Conservation (phyloP, 2,329 filamentous ascomycete species). For the Colletotrichum sp. region DNA sequence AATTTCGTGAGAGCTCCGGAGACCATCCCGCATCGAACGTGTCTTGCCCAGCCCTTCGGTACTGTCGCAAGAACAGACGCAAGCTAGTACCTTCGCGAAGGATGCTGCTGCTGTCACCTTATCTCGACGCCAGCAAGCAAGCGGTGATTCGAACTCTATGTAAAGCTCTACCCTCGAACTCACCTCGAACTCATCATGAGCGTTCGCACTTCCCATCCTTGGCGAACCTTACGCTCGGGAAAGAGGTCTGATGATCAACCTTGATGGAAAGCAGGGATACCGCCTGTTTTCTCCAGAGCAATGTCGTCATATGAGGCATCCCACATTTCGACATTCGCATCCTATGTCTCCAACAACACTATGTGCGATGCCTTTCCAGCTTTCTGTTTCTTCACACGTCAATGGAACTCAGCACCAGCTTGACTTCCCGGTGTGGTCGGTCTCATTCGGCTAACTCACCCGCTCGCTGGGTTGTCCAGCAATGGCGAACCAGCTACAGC, state of each 20-base stretch:
- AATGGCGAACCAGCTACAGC: background rate
- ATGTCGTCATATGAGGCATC: background rate
- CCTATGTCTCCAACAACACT: background rate
- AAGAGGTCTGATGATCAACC: background rate
- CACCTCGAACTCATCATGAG: background rate
- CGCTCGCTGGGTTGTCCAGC: background rate
- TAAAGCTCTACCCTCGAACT: background rate
- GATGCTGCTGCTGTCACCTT: background rate
- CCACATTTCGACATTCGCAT: background rate
- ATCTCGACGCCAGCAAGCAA: background rate
- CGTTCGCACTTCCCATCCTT: background rate
- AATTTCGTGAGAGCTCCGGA: conserved; percentile 34
- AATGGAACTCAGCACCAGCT: background rate
- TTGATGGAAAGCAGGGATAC: background rate
- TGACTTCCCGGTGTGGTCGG: background rate
- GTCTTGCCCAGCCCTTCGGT: background rate
- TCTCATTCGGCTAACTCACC: background rate
- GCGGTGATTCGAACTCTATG: background rate
- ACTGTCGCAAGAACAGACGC: background rate
- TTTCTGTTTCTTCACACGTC: background rate
- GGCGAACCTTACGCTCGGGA: background rate
- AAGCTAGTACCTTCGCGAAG: background rate
- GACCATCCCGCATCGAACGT: conserved; percentile 5
- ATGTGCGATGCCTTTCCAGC: background rate
- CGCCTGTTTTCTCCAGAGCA: background rate